These are phyloP conservation scores for Exophiala phaeomuriformis DNA, from an alignment of 2,329 filamentous ascomycete genomes.

Conservation along the genomic window DNA sequence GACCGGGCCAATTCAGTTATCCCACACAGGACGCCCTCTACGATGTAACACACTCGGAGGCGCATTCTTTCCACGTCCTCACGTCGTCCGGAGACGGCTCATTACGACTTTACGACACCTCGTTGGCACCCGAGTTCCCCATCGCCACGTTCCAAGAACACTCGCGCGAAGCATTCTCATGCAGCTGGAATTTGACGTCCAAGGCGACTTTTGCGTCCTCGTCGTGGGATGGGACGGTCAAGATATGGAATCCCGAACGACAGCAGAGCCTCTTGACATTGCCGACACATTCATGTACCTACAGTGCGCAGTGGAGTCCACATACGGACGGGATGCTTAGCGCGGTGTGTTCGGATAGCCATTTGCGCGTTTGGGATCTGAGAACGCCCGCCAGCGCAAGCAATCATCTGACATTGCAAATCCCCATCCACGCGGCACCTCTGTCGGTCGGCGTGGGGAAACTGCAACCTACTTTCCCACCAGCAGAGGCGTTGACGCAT, in stretches of 20 bases:
- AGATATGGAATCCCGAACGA: constrained; percentile 84
- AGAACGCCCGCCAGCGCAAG: constrained; percentile 76
- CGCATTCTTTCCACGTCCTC: constrained; percentile 89
- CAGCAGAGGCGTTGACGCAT: constrained; percentile 81
- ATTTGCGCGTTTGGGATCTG: constrained; percentile 85
- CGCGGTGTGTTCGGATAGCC: constrained; percentile 79
- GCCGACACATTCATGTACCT: constrained; percentile 88
- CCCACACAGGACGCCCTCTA: constrained; percentile 97
- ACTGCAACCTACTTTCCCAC: constrained; percentile 43
- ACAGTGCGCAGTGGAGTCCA: constrained; percentile 84
- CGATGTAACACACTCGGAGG: constrained; percentile 90
- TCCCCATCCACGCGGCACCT: constrained; percentile 66
- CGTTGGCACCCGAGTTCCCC: constrained; percentile 67
- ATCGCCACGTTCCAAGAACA: constrained; percentile 91
- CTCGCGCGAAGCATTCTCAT: constrained; percentile 83
- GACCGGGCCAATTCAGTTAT: constrained; percentile 51
- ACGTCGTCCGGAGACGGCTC: constrained; percentile 88
- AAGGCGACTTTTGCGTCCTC: constrained; percentile 88
- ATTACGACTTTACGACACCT: constrained; percentile 86
- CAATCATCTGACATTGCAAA: constrained; percentile 75
- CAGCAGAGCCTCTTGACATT: constrained; percentile 69
- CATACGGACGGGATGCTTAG: constrained; percentile 80
- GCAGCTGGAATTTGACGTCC: constrained; percentile 82
- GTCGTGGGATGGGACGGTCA: constrained; percentile 94
- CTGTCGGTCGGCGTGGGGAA: constrained; percentile 25